These are phyloP conservation scores for Eutrema heterophyllum DNA, from an alignment of 345 rosid genomes.

Conservation along the genomic window DNA sequence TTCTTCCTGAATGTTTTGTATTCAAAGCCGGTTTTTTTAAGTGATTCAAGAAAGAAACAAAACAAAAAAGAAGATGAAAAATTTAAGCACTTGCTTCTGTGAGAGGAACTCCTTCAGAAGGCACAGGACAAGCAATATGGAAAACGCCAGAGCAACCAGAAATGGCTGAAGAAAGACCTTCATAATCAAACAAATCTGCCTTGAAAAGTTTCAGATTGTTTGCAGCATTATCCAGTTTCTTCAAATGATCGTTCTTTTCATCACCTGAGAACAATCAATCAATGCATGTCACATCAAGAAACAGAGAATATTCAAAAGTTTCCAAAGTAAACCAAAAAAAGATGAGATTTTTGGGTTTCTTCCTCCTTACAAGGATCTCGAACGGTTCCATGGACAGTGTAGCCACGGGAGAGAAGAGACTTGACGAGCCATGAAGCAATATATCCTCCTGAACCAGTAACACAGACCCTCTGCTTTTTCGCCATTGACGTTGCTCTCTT, in stretches of 20 bases:
- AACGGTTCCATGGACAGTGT: slow-evolving; percentile 53
- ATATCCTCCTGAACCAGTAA: slow-evolving; percentile 62
- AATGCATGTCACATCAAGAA: slow-evolving; percentile 1
- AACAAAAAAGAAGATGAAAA: background rate
- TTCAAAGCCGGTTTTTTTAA: background rate
- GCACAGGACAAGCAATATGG: slow-evolving; percentile 49
- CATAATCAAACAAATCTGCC: slow-evolving; percentile 38
- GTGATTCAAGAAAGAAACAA: background rate
- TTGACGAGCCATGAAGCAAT: slow-evolving; percentile 41
- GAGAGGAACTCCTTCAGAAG: slow-evolving; percentile 24
- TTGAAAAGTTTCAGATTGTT: slow-evolving; percentile 41
- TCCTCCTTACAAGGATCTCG: slow-evolving; percentile 42
- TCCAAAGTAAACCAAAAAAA: background rate
- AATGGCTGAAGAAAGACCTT: slow-evolving; percentile 40
- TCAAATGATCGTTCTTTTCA: slow-evolving; percentile 41
- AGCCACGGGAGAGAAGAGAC: slow-evolving; percentile 49
- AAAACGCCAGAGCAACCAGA: slow-evolving; percentile 44
- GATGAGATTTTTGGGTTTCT: background rate
- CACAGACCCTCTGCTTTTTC: slow-evolving; percentile 39
- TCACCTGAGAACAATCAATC: slow-evolving; percentile 32
- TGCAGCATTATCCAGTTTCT: slow-evolving; percentile 34
- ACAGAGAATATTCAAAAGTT: background rate
- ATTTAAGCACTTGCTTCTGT: slow-evolving; percentile 33
- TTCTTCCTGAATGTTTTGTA: slow-evolving; percentile 32
- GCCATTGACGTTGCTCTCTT: slow-evolving; percentile 14